Conservation (phyloP, 768 basidiomycete genomes). For the Boletus sensibilis region DNA sequence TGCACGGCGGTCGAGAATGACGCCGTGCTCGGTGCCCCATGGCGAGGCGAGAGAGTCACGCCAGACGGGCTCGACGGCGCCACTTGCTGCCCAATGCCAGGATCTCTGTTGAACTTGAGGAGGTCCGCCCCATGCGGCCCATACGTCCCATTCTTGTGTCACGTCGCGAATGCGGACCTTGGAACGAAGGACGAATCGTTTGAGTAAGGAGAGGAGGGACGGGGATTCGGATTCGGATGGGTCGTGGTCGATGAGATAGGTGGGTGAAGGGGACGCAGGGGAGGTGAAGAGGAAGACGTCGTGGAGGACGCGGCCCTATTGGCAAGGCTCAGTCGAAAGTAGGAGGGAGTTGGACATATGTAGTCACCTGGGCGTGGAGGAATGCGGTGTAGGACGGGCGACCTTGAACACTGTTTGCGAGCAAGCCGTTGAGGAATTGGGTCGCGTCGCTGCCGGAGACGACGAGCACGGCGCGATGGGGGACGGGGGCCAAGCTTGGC, state of each 20-base stretch:
- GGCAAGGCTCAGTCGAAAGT: neutral
- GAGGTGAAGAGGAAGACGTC: slow-evolving; percentile 83
- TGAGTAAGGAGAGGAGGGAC: slow-evolving; percentile 67
- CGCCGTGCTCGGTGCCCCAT: slow-evolving; percentile 57
- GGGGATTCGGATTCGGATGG: slow-evolving; percentile 56
- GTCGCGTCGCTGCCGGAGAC: slow-evolving; percentile 78
- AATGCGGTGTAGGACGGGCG: slow-evolving; percentile 66
- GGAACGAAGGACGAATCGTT: slow-evolving; percentile 82
- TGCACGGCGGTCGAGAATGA: slow-evolving; percentile 63
- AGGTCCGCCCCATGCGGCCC: slow-evolving; percentile 72
- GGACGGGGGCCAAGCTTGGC: slow-evolving; percentile 59
- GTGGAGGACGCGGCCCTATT: slow-evolving; percentile 83
- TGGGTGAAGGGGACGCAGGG: slow-evolving; percentile 42
- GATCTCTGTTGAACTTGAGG: slow-evolving; percentile 38
- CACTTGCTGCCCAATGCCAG: slow-evolving; percentile 66
- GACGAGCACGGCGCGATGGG: slow-evolving; percentile 66
- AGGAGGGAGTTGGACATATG: neutral
- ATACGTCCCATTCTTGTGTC: slow-evolving; percentile 75
- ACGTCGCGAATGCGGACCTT: slow-evolving; percentile 84
- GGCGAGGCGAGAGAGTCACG: slow-evolving; percentile 44
- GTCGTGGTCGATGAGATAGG: slow-evolving; percentile 75
- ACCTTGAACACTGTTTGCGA: slow-evolving; percentile 51
- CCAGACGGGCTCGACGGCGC: slow-evolving; percentile 79
- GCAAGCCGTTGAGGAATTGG: slow-evolving; percentile 79
- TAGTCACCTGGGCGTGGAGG: slow-evolving; percentile 74